Base-by-base conservation (phyloP, 306 rosid genomes). In the Fagus sylvatica region DNA sequence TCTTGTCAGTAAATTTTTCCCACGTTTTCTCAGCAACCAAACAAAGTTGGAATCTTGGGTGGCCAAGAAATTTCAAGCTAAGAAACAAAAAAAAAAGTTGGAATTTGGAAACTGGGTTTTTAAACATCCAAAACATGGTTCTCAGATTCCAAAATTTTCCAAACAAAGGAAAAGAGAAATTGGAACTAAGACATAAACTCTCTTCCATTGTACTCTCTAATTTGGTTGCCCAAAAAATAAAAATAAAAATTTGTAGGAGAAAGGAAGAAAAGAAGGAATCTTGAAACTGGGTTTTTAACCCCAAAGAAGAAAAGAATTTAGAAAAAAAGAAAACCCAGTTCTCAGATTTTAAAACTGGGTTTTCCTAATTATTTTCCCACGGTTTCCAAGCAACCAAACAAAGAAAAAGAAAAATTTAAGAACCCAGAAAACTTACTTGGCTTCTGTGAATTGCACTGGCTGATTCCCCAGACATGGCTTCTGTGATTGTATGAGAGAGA, bases 391-490 rank as follows among this genome's bases (percentile, higher is more conserved):
- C 4, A 33, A 79, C 7, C 42, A 73, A 56, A 53, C 32, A 48
- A 5, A 30, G 39, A 59, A 57, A 12, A 48, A 19, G 5, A 53
- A 83, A 62, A 60, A 59, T 3, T 28, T 33, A 16, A 41, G 77
- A 66, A 78, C 33, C 66, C 73, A 57, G 36, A 13, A 49, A 60
- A 82, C 91, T 84, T 74, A 93, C 99, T 88, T 91, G 99, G 85
- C 59, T 86, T 90, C 86, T 88, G 17, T 80, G 94, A 83, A 91
- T 81, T 28, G 87, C 93, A 75, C 79, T 90, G 56, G 96, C 95
- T 53, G 98, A 88, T 87, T 93, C 98, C 66, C 84, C 91, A 81
- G 99, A 88, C 99, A 95, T 93, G 83, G 88, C 53, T 46, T 46
- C 51, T 46, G 13, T 59, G 85, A 56, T 48, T n/a, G 72, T 51